Evolutionary conservation across 2,329 filamentous ascomycete genomes (phyloP).

Genomic region (Trichoderma aggressivum): DNA sequence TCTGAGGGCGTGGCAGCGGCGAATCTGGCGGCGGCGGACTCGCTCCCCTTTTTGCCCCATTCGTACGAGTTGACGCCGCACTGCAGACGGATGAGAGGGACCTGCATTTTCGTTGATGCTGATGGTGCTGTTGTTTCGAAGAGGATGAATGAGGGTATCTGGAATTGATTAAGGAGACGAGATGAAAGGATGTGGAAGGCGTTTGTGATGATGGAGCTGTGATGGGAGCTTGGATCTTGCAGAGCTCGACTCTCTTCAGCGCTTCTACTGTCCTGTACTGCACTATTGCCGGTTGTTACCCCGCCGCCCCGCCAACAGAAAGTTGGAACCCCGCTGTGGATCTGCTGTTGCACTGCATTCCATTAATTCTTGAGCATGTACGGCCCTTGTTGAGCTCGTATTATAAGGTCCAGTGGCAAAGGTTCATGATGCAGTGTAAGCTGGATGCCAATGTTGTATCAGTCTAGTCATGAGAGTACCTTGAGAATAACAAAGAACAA

Average conservation of each 20-base stretch:
- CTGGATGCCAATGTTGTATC: not conserved
- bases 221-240: not conserved
- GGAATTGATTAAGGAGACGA: not conserved
- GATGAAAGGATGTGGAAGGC: not conserved
- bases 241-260: not conserved
- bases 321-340: conserved; percentile 17
- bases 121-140: not conserved
- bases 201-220: conserved; percentile 4
- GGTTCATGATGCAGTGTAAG: not conserved
- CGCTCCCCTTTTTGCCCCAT: conserved; percentile 90
- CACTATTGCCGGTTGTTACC: not conserved
- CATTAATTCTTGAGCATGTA: not conserved
- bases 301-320: conserved; percentile 11
- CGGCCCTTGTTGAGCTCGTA: not conserved
- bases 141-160: not conserved
- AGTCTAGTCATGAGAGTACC: not conserved
- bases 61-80: conserved; percentile 98
- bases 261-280: not conserved
- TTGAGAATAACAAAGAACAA: not conserved
- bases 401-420: not conserved
- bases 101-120: conserved; percentile 51
- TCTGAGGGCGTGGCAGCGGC: conserved; percentile 77
- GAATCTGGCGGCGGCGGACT: conserved; percentile 85
- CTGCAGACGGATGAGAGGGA: conserved; percentile 80
- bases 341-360: not conserved